Percentiles rank a stretch among this genome's conserved stretches.
phyloP scores from a whole-genome alignment of 495 filamentous ascomycete species.

The Talaromyces adpressus region DNA sequence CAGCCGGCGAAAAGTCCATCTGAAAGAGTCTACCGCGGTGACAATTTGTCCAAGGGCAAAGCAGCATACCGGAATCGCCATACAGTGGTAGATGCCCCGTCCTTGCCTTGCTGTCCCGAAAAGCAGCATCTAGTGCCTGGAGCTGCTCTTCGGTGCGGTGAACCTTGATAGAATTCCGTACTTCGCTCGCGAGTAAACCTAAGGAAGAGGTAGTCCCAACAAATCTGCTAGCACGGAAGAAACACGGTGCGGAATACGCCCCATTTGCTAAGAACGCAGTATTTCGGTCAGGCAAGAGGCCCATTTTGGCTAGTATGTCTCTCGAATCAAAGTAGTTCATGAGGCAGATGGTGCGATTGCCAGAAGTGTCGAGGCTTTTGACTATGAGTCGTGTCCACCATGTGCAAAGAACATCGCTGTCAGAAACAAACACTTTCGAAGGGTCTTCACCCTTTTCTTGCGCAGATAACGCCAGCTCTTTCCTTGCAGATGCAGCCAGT shows the following conservation, averaged over 20 bases:
- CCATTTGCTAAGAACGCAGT: background rate
- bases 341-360: slow-evolving; percentile 11
- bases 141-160: slow-evolving; percentile 12
- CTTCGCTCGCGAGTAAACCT: background rate
- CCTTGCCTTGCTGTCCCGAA: background rate
- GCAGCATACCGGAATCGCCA: background rate
- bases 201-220: background rate
- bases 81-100: background rate
- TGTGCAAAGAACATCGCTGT: slow-evolving; percentile 20
- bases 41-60: slow-evolving; percentile 10
- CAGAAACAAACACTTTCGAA: slow-evolving; percentile 16
- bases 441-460: background rate
- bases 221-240: background rate
- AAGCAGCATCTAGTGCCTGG: slow-evolving; percentile 5
- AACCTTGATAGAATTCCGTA: background rate
- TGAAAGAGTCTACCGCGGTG: slow-evolving; percentile 12
- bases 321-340: slow-evolving; percentile 16
- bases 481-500: background rate
- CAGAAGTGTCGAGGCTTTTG: slow-evolving; percentile 6
- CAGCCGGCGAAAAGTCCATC: slow-evolving; percentile 13
- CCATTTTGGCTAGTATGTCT: background rate
- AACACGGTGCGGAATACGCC: background rate
- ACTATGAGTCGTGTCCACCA: slow-evolving; percentile 19
- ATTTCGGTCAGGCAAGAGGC: background rate
- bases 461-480: background rate